Conservation (phyloP, 108 stramenopile genomes). For the Conticribra guillardii region DNA sequence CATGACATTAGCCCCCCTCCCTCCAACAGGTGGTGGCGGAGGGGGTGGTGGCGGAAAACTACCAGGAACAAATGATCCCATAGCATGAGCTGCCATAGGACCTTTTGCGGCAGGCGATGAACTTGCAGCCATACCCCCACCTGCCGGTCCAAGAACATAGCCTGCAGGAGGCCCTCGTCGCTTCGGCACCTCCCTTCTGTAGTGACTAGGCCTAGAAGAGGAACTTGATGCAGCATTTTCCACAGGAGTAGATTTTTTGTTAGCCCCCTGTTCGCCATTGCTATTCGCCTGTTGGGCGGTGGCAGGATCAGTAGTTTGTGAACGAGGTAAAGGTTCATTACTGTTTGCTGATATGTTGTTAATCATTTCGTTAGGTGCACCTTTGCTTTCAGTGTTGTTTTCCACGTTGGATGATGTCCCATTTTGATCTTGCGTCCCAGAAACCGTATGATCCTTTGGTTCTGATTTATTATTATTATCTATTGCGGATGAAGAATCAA, state of each 20-base stretch:
- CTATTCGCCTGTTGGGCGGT: neutral
- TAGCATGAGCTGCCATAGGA: neutral
- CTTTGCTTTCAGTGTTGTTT: slow-evolving; percentile 1
- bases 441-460: slow-evolving; percentile 23
- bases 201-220: slow-evolving; percentile 11
- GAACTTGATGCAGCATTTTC: slow-evolving; percentile 6
- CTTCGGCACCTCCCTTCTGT: slow-evolving; percentile 34
- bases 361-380: slow-evolving; percentile 2
- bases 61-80: slow-evolving; percentile 11
- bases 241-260: too few relatives aligned
- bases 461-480: slow-evolving; percentile 52
- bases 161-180: slow-evolving; percentile 83
- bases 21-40: neutral
- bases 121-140: slow-evolving; percentile 26
- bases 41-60: slow-evolving; percentile 1
- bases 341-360: too few relatives aligned
- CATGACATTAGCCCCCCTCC: slow-evolving; percentile 4
- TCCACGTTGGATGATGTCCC: neutral
- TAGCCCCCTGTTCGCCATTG: neutral
- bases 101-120: neutral
- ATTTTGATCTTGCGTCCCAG: slow-evolving; percentile 14
- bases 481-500: slow-evolving; percentile 29
- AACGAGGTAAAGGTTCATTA: too few relatives aligned
- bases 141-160: slow-evolving; percentile 85
- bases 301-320: neutral